These are phyloP conservation scores for Talaromyces sp. DNA, from an alignment of 2,329 filamentous ascomycete species.

Conservation along the genomic window DNA sequence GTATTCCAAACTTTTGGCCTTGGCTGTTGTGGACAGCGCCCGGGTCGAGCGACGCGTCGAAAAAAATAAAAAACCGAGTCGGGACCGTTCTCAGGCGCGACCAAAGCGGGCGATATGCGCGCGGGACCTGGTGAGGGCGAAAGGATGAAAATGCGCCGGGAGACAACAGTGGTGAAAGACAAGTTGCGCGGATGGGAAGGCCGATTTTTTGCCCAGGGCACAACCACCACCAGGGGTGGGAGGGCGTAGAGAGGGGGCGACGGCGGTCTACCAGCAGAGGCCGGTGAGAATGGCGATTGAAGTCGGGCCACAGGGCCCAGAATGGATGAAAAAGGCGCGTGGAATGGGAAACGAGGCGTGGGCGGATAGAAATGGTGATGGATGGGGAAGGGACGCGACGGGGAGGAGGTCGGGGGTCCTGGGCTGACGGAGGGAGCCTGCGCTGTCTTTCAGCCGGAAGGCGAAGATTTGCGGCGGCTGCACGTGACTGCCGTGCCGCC, in stretches of 20 bases:
- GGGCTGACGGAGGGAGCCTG: constrained; percentile 2
- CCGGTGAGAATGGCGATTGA: constrained; percentile 7
- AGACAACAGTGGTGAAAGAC: background rate
- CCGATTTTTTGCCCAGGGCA: background rate
- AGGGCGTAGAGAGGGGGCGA: background rate
- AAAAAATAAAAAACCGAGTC: constrained; percentile 1
- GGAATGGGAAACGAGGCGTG: constrained; percentile 6
- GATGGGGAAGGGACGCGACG: constrained; percentile 16
- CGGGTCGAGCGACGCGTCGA: constrained; percentile 20
- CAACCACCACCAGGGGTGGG: background rate
- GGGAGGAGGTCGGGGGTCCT: constrained; percentile 13
- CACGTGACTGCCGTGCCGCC: constrained; percentile 7
- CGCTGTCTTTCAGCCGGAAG: background rate
- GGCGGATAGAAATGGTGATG: constrained; percentile 15
- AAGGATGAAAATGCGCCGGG: constrained; percentile 8
- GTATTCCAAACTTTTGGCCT: background rate
- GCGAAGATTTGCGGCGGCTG: constrained; percentile 12
- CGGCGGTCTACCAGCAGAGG: constrained; percentile 1
- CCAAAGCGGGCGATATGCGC: background rate
- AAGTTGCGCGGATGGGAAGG: background rate
- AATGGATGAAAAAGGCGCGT: constrained; percentile 11
- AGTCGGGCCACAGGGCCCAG: constrained; percentile 12
- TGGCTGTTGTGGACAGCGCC: too few species aligned
- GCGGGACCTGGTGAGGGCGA: constrained; percentile 2
- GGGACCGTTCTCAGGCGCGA: background rate